Evolutionary conservation across 768 basidiomycete species (phyloP).

Genomic region (Fomitopsis serialis): DNA sequence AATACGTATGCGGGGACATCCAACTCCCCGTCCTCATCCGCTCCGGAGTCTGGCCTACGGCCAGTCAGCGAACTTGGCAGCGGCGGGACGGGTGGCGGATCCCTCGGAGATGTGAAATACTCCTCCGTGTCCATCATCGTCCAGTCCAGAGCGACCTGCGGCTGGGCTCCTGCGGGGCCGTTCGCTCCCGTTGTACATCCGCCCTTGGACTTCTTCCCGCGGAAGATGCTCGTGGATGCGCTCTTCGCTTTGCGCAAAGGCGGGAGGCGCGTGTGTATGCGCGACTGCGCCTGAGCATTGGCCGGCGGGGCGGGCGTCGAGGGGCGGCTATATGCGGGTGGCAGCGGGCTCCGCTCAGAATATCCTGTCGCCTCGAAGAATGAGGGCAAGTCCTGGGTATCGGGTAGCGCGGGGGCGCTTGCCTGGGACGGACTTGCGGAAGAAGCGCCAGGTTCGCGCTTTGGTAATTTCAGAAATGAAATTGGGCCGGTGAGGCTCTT

Average conservation of each 20-base stretch:
- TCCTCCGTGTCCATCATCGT: not conserved
- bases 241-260: conserved; percentile 14
- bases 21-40: conserved; percentile 6
- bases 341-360: not conserved
- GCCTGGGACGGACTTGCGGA: conserved; percentile 3
- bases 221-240: not conserved
- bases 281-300: not conserved
- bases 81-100: conserved; percentile 15
- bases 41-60: not conserved
- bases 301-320: conserved; percentile 3
- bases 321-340: conserved; percentile 14
- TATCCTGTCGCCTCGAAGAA: conserved; percentile 16
- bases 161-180: not conserved
- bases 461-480: conserved; percentile 7
- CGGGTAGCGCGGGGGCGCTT: not conserved
- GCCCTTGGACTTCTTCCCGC: not conserved
- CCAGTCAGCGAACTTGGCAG: not conserved
- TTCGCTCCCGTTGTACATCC: not conserved
- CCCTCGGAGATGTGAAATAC: conserved; percentile 16
- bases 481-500: conserved; percentile 7
- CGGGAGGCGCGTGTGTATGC: conserved; percentile 13
- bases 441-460: conserved; percentile 4
- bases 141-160: not conserved
- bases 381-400: conserved; percentile 4
- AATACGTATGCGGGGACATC: conserved; percentile 19